Evolutionary conservation across 306 rosid species (phyloP), one percentile per base, ranked within the genome.

Genomic region (Boehmeria nivea): DNA sequence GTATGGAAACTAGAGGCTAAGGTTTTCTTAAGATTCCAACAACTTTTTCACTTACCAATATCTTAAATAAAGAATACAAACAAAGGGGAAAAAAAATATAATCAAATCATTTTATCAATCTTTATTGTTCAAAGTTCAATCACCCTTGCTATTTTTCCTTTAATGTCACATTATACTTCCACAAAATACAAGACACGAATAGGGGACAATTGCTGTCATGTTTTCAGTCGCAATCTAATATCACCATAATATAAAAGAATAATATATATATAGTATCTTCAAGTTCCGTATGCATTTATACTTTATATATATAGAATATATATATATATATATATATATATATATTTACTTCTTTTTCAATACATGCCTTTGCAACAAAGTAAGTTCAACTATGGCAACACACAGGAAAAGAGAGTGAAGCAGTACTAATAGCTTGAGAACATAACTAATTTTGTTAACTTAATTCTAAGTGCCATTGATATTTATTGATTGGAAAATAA

Each of bases 181-280:
- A 52, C 42, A 57, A 60, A 36, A 55, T 53, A 33, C 54, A 56
- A 67, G 19, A 70, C 77, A 66, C 57, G 68, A 76, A 3, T 68
- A 50, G 54, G 54, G 67, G 76, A 56, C 73, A 62, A 62, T 66
- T 43, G 67, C 58, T 73, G 85, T 76, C 86, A 71, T 46, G 59
- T 65, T 75, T 49, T 31, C 10, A 52, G 57, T 72, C 72, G 33
- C 75, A 61, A 15, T 31, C 36, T 31, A 4, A 31, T n/a, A n/a
- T n/a, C n/a, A n/a, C n/a, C n/a, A n/a, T n/a, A n/a, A n/a, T n/a
- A n/a, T n/a, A n/a, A n/a, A n/a, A n/a, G n/a, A n/a, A n/a, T n/a
- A n/a, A n/a, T n/a, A n/a, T n/a, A n/a, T n/a, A 31, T 31, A 31
- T 31, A 31, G 36, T 4, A 31, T 31, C 9, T 4, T 31, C 9